Percentiles rank a stretch among this genome's conserved stretches.
phyloP scores from a whole-genome alignment of 805 yeast genomes.

The Torulaspora maleeae region DNA sequence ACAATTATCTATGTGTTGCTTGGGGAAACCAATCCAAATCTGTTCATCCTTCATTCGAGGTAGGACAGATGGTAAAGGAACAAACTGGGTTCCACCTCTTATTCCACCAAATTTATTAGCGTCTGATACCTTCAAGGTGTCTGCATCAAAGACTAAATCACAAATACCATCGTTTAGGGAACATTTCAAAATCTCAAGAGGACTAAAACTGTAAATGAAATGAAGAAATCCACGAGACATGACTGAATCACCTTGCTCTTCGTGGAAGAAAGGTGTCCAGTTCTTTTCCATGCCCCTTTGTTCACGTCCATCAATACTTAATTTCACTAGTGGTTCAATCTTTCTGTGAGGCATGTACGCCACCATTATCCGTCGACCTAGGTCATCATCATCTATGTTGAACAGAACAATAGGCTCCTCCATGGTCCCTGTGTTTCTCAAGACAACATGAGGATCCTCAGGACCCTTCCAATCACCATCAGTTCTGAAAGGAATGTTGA shows the following conservation, averaged over 20 bases:
- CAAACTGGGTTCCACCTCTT: constrained; percentile 24
- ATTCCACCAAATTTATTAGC: constrained; percentile 14
- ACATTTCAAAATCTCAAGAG: constrained; percentile 21
- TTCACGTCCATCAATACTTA: constrained; percentile 7
- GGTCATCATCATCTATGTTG: constrained; percentile 11
- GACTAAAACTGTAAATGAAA: constrained; percentile 20
- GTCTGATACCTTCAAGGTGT: constrained; percentile 8
- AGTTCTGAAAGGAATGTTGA: constrained; percentile 9
- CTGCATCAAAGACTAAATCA: constrained; percentile 14
- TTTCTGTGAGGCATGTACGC: constrained; percentile 19
- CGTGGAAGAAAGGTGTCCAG: constrained; percentile 20
- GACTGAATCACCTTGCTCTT: constrained; percentile 7
- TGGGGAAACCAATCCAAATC: constrained; percentile 25
- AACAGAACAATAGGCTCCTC: constrained; percentile 19
- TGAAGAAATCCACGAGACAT: constrained; percentile 22
- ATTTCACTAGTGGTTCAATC: constrained; percentile 10
- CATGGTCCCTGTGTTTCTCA: constrained; percentile 3
- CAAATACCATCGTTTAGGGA: constrained; percentile 22
- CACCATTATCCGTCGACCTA: constrained; percentile 11
- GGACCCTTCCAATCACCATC: constrained; percentile 16
- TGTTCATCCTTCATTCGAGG: constrained; percentile 17
- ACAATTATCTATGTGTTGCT: constrained; percentile 17
- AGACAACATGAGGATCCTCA: constrained; percentile 16
- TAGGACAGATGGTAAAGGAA: constrained; percentile 16
- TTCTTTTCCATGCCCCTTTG: constrained; percentile 11